Evolutionary conservation across 176 grass and related monocot species (phyloP).

Genomic region (Oryza officinalis): DNA sequence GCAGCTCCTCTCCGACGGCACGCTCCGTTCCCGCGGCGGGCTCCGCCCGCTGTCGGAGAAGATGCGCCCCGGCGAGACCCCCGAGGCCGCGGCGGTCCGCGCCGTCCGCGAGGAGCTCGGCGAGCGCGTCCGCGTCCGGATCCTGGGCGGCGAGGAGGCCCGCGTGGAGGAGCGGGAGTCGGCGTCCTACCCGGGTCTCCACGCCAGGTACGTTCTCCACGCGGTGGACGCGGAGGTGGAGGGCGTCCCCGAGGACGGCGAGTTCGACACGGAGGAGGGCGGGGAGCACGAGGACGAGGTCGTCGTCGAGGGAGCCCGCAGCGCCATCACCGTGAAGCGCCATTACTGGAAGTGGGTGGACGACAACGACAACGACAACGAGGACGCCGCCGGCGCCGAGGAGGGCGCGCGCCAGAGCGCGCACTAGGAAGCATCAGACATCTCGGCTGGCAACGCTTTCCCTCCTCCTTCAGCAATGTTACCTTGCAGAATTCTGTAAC

Average conservation of each 20-base stretch:
- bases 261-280: constrained; percentile 80
- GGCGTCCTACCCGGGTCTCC: constrained; percentile 67
- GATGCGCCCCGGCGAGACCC: constrained; percentile 71
- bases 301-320: constrained; percentile 31
- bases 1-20: constrained; percentile 86
- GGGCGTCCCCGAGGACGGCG: constrained; percentile 67
- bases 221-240: constrained; percentile 65
- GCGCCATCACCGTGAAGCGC: constrained; percentile 53
- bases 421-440: background rate
- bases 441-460: too few species aligned
- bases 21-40: constrained; percentile 53
- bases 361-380: background rate
- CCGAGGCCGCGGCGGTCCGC: constrained; percentile 60
- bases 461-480: background rate
- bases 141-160: constrained; percentile 37
- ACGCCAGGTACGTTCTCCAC: constrained; percentile 71
- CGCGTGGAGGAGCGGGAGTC: constrained; percentile 80
- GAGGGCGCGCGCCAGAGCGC: background rate
- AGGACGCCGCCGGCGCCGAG: background rate
- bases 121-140: constrained; percentile 44
- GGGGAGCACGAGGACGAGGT: constrained; percentile 51
- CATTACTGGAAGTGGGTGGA: constrained; percentile 52
- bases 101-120: constrained; percentile 80
- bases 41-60: constrained; percentile 77
- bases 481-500: background rate